Percentiles rank a stretch among this genome's conserved stretches.
phyloP scores from a whole-genome alignment of 2,329 filamentous ascomycete species.

The Trichoderma polysporum region DNA sequence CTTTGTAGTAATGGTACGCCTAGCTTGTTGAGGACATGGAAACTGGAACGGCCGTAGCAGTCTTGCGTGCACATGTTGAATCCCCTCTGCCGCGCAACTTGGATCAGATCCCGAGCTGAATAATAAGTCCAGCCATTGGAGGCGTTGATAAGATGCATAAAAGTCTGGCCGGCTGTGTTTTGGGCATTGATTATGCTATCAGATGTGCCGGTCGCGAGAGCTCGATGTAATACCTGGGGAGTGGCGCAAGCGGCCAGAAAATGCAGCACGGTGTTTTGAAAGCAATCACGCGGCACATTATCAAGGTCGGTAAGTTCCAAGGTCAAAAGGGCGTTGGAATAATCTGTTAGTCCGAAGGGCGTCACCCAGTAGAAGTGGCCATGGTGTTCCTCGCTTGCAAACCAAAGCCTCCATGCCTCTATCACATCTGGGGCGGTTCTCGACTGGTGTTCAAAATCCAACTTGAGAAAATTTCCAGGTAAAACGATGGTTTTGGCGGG shows the following conservation, averaged over 20 bases:
- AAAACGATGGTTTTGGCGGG: background rate
- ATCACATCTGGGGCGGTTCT: background rate
- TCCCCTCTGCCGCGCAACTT: constrained; percentile 22
- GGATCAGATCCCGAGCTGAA: constrained; percentile 32
- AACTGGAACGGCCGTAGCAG: constrained; percentile 53
- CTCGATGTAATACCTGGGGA: constrained; percentile 32
- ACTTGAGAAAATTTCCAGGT: background rate
- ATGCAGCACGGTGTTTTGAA: constrained; percentile 50
- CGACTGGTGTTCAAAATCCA: background rate
- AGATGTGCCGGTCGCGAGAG: constrained; percentile 26
- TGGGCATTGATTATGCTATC: constrained; percentile 27
- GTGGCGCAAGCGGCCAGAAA: constrained; percentile 42
- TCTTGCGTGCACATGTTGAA: constrained; percentile 43
- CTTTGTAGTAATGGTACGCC: constrained; percentile 29
- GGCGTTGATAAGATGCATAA: constrained; percentile 45
- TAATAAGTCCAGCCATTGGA: constrained; percentile 35
- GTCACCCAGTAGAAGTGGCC: constrained; percentile 28
- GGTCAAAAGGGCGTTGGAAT: constrained; percentile 25
- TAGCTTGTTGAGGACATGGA: constrained; percentile 42
- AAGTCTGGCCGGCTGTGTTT: constrained; percentile 50
- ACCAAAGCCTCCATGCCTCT: background rate
- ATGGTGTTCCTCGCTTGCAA: background rate
- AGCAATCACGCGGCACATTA: constrained; percentile 37
- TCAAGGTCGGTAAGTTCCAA: constrained; percentile 16
- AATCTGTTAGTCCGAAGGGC: constrained; percentile 22